Percentiles rank a stretch among this genome's conserved stretches.
phyloP scores from a whole-genome alignment of 352 stramenopile genomes.

The Thalassiosira exigua region DNA sequence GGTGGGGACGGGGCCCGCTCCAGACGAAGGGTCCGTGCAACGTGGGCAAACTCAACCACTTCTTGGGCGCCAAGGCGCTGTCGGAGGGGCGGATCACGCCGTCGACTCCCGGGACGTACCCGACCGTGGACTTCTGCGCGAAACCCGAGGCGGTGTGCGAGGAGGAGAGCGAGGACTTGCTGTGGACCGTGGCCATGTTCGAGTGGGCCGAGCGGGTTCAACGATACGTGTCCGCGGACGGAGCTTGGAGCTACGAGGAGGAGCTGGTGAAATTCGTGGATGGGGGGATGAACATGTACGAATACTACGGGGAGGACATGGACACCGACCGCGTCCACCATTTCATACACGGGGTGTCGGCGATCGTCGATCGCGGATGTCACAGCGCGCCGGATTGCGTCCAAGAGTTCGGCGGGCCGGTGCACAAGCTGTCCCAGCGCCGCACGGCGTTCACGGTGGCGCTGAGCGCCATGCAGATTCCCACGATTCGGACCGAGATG shows the following conservation, averaged over 20 bases:
- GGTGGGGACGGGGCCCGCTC: conserved; percentile 48
- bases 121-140: conserved; percentile 44
- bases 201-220: conserved; percentile 43
- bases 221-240: conserved; percentile 10
- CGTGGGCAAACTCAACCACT: conserved; percentile 49
- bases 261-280: neutral
- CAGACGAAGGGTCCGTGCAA: neutral
- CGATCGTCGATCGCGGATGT: conserved; percentile 55
- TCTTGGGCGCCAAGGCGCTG: conserved; percentile 17
- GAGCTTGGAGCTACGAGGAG: conserved; percentile 10
- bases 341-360: conserved; percentile 27
- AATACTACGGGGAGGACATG: no score
- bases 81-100: conserved; percentile 18
- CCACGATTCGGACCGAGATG: conserved; percentile 14
- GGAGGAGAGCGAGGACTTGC: conserved; percentile 44
- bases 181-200: conserved; percentile 47
- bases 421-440: conserved; percentile 31
- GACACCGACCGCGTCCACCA: no score
- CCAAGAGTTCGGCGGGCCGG: conserved; percentile 14
- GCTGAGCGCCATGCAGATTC: conserved; percentile 39
- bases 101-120: conserved; percentile 13
- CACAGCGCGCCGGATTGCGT: conserved; percentile 25
- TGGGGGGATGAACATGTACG: conserved; percentile 7
- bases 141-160: conserved; percentile 56
- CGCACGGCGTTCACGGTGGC: conserved; percentile 27